Percentiles rank a stretch among this genome's conserved stretches.
These are phyloP conservation scores for Lachancea sp. DNA, from an alignment of 805 yeast species.

Conservation along the genomic window DNA sequence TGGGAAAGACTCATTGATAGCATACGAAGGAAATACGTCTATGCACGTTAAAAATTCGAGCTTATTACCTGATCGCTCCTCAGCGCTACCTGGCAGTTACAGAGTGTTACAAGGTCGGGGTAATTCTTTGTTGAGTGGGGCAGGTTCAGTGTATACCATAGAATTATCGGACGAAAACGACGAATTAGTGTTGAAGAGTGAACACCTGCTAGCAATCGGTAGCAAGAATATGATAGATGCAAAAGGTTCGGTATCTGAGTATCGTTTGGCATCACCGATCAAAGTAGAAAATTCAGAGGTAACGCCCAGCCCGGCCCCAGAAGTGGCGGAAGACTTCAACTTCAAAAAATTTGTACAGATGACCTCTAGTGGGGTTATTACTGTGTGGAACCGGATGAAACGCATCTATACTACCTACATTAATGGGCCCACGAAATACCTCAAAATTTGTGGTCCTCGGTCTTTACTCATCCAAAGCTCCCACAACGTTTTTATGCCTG, in stretches of 20 bases:
- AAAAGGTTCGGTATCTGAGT: slow-evolving; percentile 17
- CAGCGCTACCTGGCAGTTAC: slow-evolving; percentile 18
- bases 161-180: slow-evolving; percentile 22
- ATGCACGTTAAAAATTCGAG: slow-evolving; percentile 16
- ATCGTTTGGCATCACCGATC: slow-evolving; percentile 5
- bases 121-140: slow-evolving; percentile 24
- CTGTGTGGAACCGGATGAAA: slow-evolving; percentile 13
- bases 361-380: slow-evolving; percentile 8
- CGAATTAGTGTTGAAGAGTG: slow-evolving; percentile 26
- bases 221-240: slow-evolving; percentile 29
- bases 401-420: slow-evolving; percentile 11
- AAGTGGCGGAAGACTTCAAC: slow-evolving; percentile 14
- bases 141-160: slow-evolving; percentile 27
- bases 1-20: slow-evolving; percentile 26
- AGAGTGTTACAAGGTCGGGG: slow-evolving; percentile 30
- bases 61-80: slow-evolving; percentile 2
- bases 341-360: slow-evolving; percentile 14
- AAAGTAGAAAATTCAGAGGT: background rate
- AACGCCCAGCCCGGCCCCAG: too few species aligned
- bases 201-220: slow-evolving; percentile 27
- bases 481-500: slow-evolving; percentile 18
- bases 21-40: slow-evolving; percentile 28
- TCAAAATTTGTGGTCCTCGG: slow-evolving; percentile 33
- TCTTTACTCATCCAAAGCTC: slow-evolving; percentile 29
- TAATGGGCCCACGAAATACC: slow-evolving; percentile 22